phyloP scores from a whole-genome alignment of 2,329 filamentous ascomycete species.

The Clarireedia paspali region DNA sequence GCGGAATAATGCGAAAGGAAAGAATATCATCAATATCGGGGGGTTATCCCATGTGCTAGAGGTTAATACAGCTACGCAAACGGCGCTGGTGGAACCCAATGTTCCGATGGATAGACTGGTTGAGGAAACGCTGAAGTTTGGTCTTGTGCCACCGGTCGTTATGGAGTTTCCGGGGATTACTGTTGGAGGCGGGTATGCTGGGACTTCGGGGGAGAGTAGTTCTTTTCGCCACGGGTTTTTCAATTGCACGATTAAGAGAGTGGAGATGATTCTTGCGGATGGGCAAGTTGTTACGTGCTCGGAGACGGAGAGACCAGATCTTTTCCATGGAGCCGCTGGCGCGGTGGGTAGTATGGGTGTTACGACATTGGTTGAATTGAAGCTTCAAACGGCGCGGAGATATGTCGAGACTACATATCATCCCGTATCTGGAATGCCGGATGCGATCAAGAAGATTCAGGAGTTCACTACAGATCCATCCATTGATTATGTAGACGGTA shows the following conservation, averaged over 20 bases:
- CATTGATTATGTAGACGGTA: conserved; percentile 57
- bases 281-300: conserved; percentile 46
- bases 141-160: conserved; percentile 55
- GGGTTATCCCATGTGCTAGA: conserved; percentile 38
- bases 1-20: conserved; percentile 33
- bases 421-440: conserved; percentile 34
- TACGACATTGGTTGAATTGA: conserved; percentile 50
- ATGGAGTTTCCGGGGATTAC: conserved; percentile 69
- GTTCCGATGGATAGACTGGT: conserved; percentile 61
- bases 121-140: conserved; percentile 44
- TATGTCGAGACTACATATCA: conserved; percentile 51
- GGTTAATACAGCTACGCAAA: conserved; percentile 35
- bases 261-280: conserved; percentile 56
- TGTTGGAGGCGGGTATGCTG: conserved; percentile 57
- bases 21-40: conserved; percentile 40
- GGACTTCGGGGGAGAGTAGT: conserved; percentile 59
- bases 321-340: conserved; percentile 52
- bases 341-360: conserved; percentile 55
- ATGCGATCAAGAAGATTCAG: conserved; percentile 37
- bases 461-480: conserved; percentile 23
- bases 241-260: conserved; percentile 51
- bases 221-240: conserved; percentile 62
- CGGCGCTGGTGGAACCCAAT: conserved; percentile 56
- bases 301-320: conserved; percentile 38
- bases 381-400: conserved; percentile 43